Percentiles rank a stretch among this genome's conserved stretches.
Evolutionary conservation across 495 filamentous ascomycete genomes (phyloP).

Genomic region (Xylaria cubensis): DNA sequence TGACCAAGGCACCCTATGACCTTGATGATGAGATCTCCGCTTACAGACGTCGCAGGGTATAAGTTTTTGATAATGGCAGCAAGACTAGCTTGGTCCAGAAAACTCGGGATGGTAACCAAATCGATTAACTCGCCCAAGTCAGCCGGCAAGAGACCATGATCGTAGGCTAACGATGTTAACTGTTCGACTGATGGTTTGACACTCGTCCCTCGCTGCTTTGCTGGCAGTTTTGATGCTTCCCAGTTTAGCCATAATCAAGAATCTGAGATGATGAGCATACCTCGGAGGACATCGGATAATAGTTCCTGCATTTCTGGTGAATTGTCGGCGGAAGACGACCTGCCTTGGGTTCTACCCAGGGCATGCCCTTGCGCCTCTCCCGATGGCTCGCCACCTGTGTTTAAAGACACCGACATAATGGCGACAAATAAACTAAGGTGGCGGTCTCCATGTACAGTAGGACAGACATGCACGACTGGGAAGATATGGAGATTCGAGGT

Average conservation of each 20-base stretch:
- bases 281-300: slow-evolving; percentile 35
- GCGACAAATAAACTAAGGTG: neutral
- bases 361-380: slow-evolving; percentile 10
- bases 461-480: neutral
- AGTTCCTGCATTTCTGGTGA: slow-evolving; percentile 27
- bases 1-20: slow-evolving; percentile 79
- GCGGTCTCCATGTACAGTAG: neutral
- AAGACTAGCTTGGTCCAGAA: slow-evolving; percentile 77
- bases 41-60: slow-evolving; percentile 71
- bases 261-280: slow-evolving; percentile 16
- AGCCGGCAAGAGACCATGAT: slow-evolving; percentile 67
- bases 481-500: neutral
- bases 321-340: slow-evolving; percentile 8
- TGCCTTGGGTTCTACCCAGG: neutral
- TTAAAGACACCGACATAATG: slow-evolving; percentile 17
- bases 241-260: slow-evolving; percentile 16
- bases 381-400: neutral
- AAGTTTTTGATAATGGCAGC: slow-evolving; percentile 73
- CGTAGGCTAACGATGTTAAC: slow-evolving; percentile 61
- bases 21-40: slow-evolving; percentile 66
- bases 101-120: slow-evolving; percentile 67
- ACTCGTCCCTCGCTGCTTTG: slow-evolving; percentile 53
- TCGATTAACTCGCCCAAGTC: slow-evolving; percentile 69
- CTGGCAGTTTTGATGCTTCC: slow-evolving; percentile 56
- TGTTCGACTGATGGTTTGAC: slow-evolving; percentile 57